Conservation (phyloP, 1,284 basidiomycete species). For the Schizophyllum commune region DNA sequence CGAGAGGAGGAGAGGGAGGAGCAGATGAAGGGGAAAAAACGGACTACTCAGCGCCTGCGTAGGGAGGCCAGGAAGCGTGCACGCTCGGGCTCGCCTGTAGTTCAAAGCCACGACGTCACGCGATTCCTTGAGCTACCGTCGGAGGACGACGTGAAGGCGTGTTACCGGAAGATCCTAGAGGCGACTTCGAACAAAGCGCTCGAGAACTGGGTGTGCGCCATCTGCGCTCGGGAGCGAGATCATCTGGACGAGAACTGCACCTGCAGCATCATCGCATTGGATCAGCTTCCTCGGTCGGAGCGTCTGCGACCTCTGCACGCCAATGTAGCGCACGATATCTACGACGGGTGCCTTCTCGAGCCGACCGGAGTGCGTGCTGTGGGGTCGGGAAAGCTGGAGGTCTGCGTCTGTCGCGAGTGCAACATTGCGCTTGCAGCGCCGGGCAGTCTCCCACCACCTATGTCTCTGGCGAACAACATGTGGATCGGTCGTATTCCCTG, state of each 20-base stretch:
- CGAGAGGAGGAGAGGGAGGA: too few relatives aligned
- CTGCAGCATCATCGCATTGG: not conserved
- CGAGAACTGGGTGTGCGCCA: not conserved
- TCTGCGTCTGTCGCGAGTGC: not conserved
- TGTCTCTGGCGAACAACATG: conserved; percentile 19
- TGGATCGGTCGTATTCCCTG: conserved; percentile 20
- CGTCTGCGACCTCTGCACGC: not conserved
- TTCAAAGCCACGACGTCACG: too few relatives aligned
- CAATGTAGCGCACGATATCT: not conserved
- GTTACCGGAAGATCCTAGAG: not conserved
- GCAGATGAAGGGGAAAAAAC: not conserved
- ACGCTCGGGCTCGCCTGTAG: too few relatives aligned
- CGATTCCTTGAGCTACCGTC: not conserved
- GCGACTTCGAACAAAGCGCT: not conserved
- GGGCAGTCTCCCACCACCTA: conserved; percentile 10
- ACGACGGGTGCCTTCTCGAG: not conserved
- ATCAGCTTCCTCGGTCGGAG: not conserved
- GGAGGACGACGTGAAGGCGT: not conserved
- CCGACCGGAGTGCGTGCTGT: too few relatives aligned
- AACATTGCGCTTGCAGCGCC: not conserved
- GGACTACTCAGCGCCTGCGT: not conserved
- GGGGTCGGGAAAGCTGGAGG: not conserved
- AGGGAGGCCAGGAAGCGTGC: too few relatives aligned
- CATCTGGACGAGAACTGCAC: not conserved
- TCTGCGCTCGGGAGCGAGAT: not conserved